These are phyloP conservation scores for Pseudocercospora ulei DNA, from an alignment of 2,329 filamentous ascomycete species.

Conservation along the genomic window DNA sequence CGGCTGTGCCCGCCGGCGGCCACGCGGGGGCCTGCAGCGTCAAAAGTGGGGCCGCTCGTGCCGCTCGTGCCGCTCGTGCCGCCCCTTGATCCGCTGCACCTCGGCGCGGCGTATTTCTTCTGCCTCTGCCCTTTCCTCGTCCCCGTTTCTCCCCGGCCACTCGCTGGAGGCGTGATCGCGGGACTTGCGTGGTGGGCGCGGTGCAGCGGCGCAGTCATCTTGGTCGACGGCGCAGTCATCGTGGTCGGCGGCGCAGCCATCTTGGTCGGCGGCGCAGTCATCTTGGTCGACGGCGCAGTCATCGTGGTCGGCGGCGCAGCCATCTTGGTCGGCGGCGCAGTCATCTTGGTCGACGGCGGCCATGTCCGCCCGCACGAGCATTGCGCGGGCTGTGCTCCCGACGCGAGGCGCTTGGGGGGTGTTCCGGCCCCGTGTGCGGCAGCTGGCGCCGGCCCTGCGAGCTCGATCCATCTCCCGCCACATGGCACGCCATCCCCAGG, in stretches of 20 bases:
- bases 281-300: too few species aligned
- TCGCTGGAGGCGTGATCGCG: too few species aligned
- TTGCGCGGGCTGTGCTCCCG: slow-evolving; percentile 12
- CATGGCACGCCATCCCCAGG: slow-evolving; percentile 9
- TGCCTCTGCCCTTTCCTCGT: too few species aligned
- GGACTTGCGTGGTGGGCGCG: neutral
- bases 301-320: slow-evolving; percentile 3
- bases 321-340: too few species aligned
- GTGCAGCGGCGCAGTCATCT: slow-evolving; percentile 10
- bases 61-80: too few species aligned
- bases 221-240: neutral
- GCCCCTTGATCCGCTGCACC: too few species aligned
- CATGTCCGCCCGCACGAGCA: slow-evolving; percentile 18
- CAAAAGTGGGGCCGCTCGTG: too few species aligned
- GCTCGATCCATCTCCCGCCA: slow-evolving; percentile 10
- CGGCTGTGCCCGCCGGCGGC: neutral
- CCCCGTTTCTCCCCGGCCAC: too few species aligned
- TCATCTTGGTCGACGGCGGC: too few species aligned
- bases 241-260: too few species aligned
- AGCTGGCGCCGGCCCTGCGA: neutral
- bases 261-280: slow-evolving; percentile 1
- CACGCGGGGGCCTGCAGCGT: too few species aligned
- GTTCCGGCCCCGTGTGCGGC: slow-evolving; percentile 6
- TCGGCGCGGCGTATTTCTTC: too few species aligned
- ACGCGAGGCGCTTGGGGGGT: slow-evolving; percentile 11